Base-by-base conservation (phyloP, 129 eudicot genomes). In the Oenanthe sinensis region DNA sequence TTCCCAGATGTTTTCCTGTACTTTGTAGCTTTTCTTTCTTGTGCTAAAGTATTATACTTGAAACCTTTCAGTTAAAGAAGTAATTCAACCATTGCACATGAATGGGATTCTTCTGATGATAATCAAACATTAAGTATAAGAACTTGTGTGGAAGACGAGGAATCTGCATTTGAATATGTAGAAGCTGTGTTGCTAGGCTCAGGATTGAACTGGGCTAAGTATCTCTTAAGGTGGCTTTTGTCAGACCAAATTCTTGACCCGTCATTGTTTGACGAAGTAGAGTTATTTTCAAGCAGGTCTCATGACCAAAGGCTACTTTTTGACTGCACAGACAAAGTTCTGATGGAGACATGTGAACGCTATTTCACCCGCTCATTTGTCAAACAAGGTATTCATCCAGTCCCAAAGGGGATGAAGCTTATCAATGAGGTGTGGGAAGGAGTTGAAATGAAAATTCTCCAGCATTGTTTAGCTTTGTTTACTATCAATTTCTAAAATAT, bases 121-220 rank as follows among this genome's bases (percentile, higher is more conserved):
- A 80, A 78, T 69, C 85, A 81, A 78, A 90, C 55, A 2, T 11
- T 44, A 26, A 12, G 4, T n/a, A 72, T 43, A 43, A 43, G 52
- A 72, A 42, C 76, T 43, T 22, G 19, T 37, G 10, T 72, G 76
- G 54, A 72, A 22, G 22, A 78, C 24, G 93, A 89, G 73, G 97
- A 96, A 85, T 87, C 97, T 36, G 87, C 96, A 55, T 87, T 89
- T 65, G 97, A 96, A 71, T 96, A 92, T 77, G 85, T 96, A 44
- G 96, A 96, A 83, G 99, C 94, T 0, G 95, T 96, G 69, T 81
- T 92, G 15, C 84, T 88, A 69, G 96, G 91, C 75, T 92, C 99
- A 0, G 99, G 89, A 71, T 89, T 96, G 85, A 90, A 87, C 77
- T 92, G 97, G 97, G 93, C 89, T n/a, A 97, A 92, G 75, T 93